Evolutionary conservation across 805 yeast genomes (phyloP), one percentile per base, ranked within the genome.

Genomic region (Wickerhamiella slavikovae): DNA sequence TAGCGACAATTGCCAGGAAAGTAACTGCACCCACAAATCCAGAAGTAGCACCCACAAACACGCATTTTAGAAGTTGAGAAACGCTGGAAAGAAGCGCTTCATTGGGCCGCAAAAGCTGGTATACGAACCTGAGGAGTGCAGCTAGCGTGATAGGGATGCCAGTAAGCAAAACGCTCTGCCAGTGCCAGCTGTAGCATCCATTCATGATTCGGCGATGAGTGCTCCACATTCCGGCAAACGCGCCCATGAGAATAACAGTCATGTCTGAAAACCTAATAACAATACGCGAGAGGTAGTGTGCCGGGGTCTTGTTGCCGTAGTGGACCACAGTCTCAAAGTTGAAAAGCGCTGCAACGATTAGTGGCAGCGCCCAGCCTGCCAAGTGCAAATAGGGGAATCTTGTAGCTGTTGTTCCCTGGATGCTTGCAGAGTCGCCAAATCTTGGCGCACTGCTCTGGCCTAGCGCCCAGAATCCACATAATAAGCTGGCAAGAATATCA

Each of bases 1-100:
- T 27, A 4, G 42, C 42, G 4, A 41, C 38, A 5, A 43, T 44
- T 1, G 33, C 43, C 10, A 43, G 35, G 30, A 42, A 43, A 13
- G 34, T 39, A 9, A 38, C 35, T 4, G 38, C 33, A 4, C 45
- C 44, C 8, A 42, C 25, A 24, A 31, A 34, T 15, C 44, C 42
- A 9, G 38, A 35, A 11, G 44, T 40, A 4, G 34, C 31, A 28
- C 33, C 34, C 38, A 32, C 32, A 28, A 31, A 18, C 3, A 25
- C 23, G 27, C 29, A 29, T 4, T 15, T 16, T 3, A 32, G 11
- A 14, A 25, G n/a, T 5, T 14, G 9, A 5, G 22, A 18, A 18
- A 30, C 20, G 11, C 17, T 24, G 9, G 24, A 4, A 12, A 22
- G 21, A 13, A 28, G 17, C 6, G 15, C n/a, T 11, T 7, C 9